Conservation (phyloP, 2,329 filamentous ascomycete genomes). For the Colletotrichum gigasporum region DNA sequence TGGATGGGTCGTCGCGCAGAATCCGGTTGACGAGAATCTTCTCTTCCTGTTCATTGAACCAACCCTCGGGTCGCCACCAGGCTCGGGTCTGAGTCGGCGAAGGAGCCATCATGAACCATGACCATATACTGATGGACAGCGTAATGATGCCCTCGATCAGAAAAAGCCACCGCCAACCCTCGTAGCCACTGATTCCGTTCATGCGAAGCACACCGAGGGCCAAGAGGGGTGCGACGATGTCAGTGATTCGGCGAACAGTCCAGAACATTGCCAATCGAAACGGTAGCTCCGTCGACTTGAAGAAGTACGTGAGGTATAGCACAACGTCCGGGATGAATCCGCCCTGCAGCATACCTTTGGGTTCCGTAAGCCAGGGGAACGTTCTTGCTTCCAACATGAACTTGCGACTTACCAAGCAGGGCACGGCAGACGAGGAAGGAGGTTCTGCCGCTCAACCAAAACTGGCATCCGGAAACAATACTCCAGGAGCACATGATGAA, state of each 20-base stretch:
- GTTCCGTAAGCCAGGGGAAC: no score
- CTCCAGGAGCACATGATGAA: slow-evolving; percentile 36
- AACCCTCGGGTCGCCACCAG: slow-evolving; percentile 60
- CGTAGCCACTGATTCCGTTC: slow-evolving; percentile 35
- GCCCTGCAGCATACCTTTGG: slow-evolving; percentile 53
- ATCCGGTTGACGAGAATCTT: slow-evolving; percentile 66
- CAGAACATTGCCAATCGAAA: slow-evolving; percentile 39
- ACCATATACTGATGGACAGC: slow-evolving; percentile 38
- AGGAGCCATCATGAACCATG: slow-evolving; percentile 42
- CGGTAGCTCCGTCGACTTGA: slow-evolving; percentile 38
- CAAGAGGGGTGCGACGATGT: slow-evolving; percentile 39
- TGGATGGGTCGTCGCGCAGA: slow-evolving; percentile 63
- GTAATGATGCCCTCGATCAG: slow-evolving; percentile 33
- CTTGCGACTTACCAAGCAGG: no score
- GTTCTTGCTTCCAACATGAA: no score
- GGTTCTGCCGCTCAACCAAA: slow-evolving; percentile 46
- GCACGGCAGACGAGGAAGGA: slow-evolving; percentile 50
- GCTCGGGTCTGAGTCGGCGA: slow-evolving; percentile 50
- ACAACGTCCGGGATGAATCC: slow-evolving; percentile 51
- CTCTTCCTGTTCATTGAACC: slow-evolving; percentile 66
- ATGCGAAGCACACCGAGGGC: slow-evolving; percentile 41
- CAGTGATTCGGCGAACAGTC: slow-evolving; percentile 37
- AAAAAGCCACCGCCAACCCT: slow-evolving; percentile 38
- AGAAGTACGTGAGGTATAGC: slow-evolving; percentile 40
- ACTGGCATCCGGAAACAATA: slow-evolving; percentile 30